Evolutionary conservation across 2,329 filamentous ascomycete species (phyloP), one percentile per base, ranked within the genome.

Genomic region (Ophidiomyces ophidiicola): DNA sequence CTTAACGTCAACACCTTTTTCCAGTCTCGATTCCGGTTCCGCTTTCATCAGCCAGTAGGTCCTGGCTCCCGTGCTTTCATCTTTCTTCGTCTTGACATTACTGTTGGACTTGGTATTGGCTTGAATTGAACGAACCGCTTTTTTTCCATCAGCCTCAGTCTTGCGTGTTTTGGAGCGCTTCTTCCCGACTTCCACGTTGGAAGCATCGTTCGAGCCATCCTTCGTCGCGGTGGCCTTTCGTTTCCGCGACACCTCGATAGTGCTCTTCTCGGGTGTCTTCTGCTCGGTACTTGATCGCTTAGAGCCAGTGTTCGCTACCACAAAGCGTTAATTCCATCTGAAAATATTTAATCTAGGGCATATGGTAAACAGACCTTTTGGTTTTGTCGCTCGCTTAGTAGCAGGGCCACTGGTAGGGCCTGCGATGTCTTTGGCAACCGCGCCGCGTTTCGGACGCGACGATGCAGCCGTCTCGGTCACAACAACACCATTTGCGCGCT

Each of bases 31-130:
- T 51, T 93, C 82, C 0, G 90, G 88, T 62, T 98, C 82, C 0
- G 83, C 82, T 63, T 88, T 90, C 71, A 90, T 73, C 21, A 90
- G 70, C 82, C 82, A 87, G 60, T 81, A 86, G 59, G 68, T 67
- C 32, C 56, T 58, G 12, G 49, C 53, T 21, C 32, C 14, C 21
- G 12, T 10, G 31, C 15, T 4, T 18, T n/a, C 6, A n/a, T n/a
- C n/a, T n/a, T n/a, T 25, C 25, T 7, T 26, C 24, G n/a, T 6
- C n/a, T n/a, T n/a, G n/a, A n/a, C n/a, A n/a, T n/a, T n/a, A n/a
- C n/a, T n/a, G n/a, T n/a, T n/a, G n/a, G n/a, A 7, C 18, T 6
- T 37, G 18, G n/a, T 11, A 18, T 3, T 12, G 10, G 2, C 31
- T 19, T n/a, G n/a, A n/a, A n/a, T n/a, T n/a, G n/a, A n/a, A n/a